Evolutionary conservation across 2,329 filamentous ascomycete genomes (phyloP).

Genomic region (Fusarium sp.): DNA sequence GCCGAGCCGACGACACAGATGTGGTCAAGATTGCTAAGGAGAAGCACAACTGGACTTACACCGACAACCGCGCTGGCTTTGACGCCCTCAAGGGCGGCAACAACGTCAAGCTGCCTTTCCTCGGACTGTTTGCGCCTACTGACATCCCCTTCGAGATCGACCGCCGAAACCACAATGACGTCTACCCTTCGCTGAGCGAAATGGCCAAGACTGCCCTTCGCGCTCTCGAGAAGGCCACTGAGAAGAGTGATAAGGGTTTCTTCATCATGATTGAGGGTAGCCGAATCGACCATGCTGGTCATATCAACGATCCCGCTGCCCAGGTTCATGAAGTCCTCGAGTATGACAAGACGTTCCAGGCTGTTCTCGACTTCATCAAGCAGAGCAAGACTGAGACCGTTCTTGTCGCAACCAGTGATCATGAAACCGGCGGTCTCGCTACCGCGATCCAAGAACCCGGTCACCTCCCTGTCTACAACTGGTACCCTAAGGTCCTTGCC

Average conservation of each 20-base stretch:
- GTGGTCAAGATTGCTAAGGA: slow-evolving; percentile 80
- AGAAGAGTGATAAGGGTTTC: slow-evolving; percentile 90
- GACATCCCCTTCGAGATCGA: slow-evolving; percentile 97
- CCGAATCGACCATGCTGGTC: slow-evolving; percentile 94
- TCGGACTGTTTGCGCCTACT: slow-evolving; percentile 85
- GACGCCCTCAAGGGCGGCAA: slow-evolving; percentile 79
- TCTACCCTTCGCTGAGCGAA: slow-evolving; percentile 91
- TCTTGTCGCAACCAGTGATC: slow-evolving; percentile 92
- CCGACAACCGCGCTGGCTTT: slow-evolving; percentile 80
- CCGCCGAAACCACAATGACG: slow-evolving; percentile 80
- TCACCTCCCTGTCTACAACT: slow-evolving; percentile 73
- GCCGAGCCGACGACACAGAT: slow-evolving; percentile 83
- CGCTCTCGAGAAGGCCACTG: slow-evolving; percentile 84
- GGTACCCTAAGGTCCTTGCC: slow-evolving; percentile 87
- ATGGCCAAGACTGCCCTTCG: slow-evolving; percentile 89
- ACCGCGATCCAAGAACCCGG: slow-evolving; percentile 78
- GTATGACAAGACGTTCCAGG: slow-evolving; percentile 88
- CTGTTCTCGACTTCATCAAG: slow-evolving; percentile 88
- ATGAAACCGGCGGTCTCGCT: slow-evolving; percentile 93
- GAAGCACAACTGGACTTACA: slow-evolving; percentile 84
- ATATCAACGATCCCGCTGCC: slow-evolving; percentile 85
- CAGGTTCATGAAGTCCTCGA: slow-evolving; percentile 95
- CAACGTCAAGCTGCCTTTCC: slow-evolving; percentile 80
- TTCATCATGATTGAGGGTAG: slow-evolving; percentile 99
- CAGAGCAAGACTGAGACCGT: slow-evolving; percentile 81